phyloP scores from a whole-genome alignment of 2,329 filamentous ascomycete genomes.

The Aspergillus fischeri region DNA sequence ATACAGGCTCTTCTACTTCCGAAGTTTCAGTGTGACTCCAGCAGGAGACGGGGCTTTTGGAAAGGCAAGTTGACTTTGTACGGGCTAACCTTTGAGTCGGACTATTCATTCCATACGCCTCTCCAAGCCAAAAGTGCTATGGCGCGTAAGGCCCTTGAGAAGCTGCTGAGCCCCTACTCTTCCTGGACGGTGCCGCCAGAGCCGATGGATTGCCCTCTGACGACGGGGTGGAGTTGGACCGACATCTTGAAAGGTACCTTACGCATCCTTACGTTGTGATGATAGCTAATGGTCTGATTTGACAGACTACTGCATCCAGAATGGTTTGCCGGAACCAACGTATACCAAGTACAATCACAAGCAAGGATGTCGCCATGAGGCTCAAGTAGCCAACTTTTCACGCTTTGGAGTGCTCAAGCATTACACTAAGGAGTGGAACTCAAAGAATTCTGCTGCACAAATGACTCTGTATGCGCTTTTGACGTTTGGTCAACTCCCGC shows the following conservation, averaged over 20 bases:
- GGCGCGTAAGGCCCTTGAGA: constrained; percentile 25
- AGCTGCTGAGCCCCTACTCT: constrained; percentile 20
- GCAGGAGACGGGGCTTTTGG: constrained; percentile 15
- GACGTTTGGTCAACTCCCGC: constrained; percentile 4
- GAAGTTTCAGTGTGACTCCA: constrained; percentile 18
- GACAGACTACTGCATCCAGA: constrained; percentile 23
- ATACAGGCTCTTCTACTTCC: constrained; percentile 24
- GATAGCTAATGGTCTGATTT: background rate
- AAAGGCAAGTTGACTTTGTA: constrained; percentile 27
- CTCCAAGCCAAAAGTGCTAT: constrained; percentile 20
- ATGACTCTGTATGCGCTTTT: constrained; percentile 23
- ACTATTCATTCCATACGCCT: constrained; percentile 8
- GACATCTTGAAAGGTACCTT: constrained; percentile 23
- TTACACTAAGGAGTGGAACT: constrained; percentile 21
- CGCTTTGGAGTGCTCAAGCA: constrained; percentile 17
- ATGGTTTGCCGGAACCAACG: constrained; percentile 10
- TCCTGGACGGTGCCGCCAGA: constrained; percentile 26
- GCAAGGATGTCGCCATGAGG: constrained; percentile 23
- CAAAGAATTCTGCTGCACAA: constrained; percentile 28
- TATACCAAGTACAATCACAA: constrained; percentile 23
- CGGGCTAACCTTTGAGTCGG: constrained; percentile 21
- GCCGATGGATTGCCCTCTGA: constrained; percentile 14
- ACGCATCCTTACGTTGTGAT: background rate
- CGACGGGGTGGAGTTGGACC: constrained; percentile 26
- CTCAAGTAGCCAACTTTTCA: constrained; percentile 17